Evolutionary conservation across 345 rosid genomes (phyloP).

Genomic region (Salix arbutifolia): DNA sequence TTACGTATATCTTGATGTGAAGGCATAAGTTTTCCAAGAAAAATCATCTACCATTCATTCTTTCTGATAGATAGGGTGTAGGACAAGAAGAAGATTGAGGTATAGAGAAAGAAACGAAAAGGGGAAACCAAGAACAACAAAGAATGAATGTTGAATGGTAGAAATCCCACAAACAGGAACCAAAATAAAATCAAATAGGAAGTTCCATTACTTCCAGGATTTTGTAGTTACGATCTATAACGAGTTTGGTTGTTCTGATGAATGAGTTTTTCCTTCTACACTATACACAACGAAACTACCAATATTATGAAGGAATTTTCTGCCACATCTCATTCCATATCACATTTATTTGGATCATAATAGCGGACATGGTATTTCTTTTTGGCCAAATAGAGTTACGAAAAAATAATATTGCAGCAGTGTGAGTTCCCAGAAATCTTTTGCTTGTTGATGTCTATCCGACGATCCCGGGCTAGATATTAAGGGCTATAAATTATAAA

Average conservation of each 20-base stretch:
- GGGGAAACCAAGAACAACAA: neutral
- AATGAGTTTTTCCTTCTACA: neutral
- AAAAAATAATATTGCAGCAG: neutral
- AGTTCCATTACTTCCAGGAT: neutral
- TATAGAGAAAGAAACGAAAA: neutral
- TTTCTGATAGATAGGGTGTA: neutral
- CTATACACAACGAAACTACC: no score
- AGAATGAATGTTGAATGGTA: neutral
- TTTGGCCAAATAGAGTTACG: neutral
- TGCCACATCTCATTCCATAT: no score
- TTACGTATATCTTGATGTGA: neutral
- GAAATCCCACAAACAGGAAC: neutral
- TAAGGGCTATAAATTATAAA: no score
- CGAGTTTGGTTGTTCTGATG: neutral
- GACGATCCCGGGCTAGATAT: no score
- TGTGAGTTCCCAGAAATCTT: neutral
- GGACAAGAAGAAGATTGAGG: neutral
- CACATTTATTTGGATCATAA: no score
- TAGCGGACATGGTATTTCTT: no score
- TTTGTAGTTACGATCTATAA: neutral
- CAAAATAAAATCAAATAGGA: no score
- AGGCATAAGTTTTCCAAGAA: neutral
- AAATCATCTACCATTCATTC: neutral
- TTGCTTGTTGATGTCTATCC: neutral
- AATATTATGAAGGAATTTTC: neutral